phyloP scores from a whole-genome alignment of 2,329 filamentous ascomycete genomes.

The Nigrospora osmanthi region DNA sequence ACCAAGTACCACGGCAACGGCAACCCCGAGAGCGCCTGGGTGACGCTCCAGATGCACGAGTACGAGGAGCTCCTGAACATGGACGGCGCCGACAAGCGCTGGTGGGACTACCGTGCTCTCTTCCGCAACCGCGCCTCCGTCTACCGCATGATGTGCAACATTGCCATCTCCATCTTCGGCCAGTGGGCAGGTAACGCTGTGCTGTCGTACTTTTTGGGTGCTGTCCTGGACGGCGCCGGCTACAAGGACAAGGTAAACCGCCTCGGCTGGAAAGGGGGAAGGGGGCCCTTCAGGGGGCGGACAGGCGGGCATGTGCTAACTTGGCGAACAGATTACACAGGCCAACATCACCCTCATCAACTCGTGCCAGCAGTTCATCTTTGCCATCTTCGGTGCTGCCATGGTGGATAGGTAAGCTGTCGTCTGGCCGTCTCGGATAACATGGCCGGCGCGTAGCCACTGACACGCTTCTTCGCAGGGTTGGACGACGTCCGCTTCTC shows the following conservation, averaged over 20 bases:
- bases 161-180: conserved; percentile 32
- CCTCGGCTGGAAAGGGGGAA: too few relatives aligned
- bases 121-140: conserved; percentile 28
- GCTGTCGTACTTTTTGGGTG: conserved; percentile 39
- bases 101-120: conserved; percentile 37
- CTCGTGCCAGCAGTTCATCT: conserved; percentile 39
- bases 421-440: too few relatives aligned
- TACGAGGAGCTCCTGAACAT: conserved; percentile 30
- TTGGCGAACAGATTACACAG: conserved; percentile 19
- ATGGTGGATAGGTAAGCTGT: conserved; percentile 29
- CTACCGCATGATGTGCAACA: conserved; percentile 31
- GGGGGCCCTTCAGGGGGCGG: too few relatives aligned
- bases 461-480: conserved; percentile 4
- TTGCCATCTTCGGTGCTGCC: conserved; percentile 38
- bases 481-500: conserved; percentile 45
- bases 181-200: conserved; percentile 33
- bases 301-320: too few relatives aligned
- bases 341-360: conserved; percentile 45
- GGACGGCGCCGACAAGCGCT: conserved; percentile 33
- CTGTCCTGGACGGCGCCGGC: conserved; percentile 43
- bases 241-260: conserved; percentile 19
- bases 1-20: conserved; percentile 35
- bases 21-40: conserved; percentile 34
- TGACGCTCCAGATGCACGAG: conserved; percentile 33
- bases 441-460: too few relatives aligned